Conservation (phyloP, 345 rosid species). For the Draba incana region DNA sequence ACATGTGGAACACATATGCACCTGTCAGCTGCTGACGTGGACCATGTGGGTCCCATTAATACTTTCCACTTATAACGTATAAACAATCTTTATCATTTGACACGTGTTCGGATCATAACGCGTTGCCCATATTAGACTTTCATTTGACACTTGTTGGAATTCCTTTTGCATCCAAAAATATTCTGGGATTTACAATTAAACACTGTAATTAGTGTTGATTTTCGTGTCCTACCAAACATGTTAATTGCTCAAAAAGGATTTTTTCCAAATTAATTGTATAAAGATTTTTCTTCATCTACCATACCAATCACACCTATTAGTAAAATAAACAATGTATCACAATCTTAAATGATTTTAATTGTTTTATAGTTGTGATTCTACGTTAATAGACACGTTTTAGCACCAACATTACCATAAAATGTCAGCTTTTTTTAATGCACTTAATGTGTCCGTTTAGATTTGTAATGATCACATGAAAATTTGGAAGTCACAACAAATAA, state of each 20-base stretch:
- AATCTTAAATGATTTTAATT: neutral
- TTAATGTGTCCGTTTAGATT: neutral
- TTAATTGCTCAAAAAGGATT: conserved; percentile 7
- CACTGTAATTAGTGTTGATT: neutral
- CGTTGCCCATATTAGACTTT: conserved; percentile 9
- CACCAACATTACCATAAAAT: neutral
- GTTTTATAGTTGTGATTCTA: conserved; percentile 1
- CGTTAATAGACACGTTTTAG: conserved; percentile 14
- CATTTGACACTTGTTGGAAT: neutral
- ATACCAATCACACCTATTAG: neutral
- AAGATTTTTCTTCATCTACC: conserved; percentile 15
- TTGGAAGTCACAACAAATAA: neutral
- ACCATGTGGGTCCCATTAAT: conserved; percentile 2
- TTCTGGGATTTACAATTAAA: neutral
- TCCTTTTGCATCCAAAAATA: neutral
- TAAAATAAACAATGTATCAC: neutral
- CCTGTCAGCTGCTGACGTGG: conserved; percentile 42
- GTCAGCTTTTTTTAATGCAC: neutral
- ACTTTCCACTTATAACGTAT: neutral
- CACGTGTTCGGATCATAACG: conserved; percentile 11
- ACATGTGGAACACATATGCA: conserved; percentile 36
- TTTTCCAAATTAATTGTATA: neutral
- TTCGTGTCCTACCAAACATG: conserved; percentile 13
- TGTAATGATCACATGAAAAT: no score
- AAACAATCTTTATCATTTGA: conserved; percentile 6